Evolutionary conservation across 2,329 filamentous ascomycete genomes (phyloP).

Genomic region (Alternaria panax): DNA sequence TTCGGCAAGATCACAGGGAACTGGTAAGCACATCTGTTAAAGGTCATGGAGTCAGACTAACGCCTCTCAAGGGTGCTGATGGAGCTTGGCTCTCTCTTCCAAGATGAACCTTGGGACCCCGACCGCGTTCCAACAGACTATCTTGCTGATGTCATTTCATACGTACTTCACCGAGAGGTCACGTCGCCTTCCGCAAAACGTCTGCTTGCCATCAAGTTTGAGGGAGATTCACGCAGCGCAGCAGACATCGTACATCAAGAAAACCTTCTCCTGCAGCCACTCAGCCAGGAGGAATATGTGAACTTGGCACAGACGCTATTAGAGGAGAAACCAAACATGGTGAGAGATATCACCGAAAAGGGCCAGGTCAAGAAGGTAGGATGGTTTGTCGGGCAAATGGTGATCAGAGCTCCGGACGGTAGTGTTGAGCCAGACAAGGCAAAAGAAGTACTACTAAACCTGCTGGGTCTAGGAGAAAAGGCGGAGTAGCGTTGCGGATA

Average conservation of each 20-base stretch:
- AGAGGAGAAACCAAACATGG: conserved; percentile 63
- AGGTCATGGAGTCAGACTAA: conserved; percentile 2
- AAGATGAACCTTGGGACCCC: conserved; percentile 52
- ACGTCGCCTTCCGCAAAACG: conserved; percentile 66
- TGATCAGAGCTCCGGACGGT: conserved; percentile 66
- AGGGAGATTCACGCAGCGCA: conserved; percentile 58
- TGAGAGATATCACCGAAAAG: conserved; percentile 65
- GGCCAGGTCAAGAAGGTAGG: conserved; percentile 70
- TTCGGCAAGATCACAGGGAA: conserved; percentile 63
- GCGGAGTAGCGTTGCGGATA: not conserved
- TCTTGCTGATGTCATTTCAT: conserved; percentile 55
- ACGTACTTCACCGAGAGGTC: conserved; percentile 54
- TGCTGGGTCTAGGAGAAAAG: conserved; percentile 47
- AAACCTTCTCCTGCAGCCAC: conserved; percentile 62
- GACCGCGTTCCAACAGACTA: conserved; percentile 49
- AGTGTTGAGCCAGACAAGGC: conserved; percentile 68
- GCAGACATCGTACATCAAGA: conserved; percentile 64
- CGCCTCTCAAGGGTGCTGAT: conserved; percentile 55
- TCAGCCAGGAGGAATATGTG: conserved; percentile 65
- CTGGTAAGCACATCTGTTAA: conserved; percentile 51
- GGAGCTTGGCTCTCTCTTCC: conserved; percentile 59
- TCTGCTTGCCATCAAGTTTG: conserved; percentile 64
- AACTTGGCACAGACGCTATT: conserved; percentile 63
- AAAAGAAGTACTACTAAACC: conserved; percentile 60
- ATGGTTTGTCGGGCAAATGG: conserved; percentile 74